Base-by-base conservation (phyloP, 2,329 filamentous ascomycete species). In the Microcyclosporella mali region DNA sequence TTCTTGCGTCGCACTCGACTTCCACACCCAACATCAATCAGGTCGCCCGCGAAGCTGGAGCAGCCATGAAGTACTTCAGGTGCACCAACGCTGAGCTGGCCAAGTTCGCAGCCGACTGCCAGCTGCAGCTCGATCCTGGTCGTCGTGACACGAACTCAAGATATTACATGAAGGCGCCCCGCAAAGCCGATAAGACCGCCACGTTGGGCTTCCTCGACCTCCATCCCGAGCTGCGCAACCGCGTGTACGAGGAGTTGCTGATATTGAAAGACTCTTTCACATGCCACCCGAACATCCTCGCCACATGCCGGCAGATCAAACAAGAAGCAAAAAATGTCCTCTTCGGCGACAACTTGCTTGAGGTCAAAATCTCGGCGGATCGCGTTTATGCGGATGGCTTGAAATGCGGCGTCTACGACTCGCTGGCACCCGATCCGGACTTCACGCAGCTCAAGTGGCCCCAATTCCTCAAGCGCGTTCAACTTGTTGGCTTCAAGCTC, bases 181-280 rank as follows among this genome's bases (percentile, higher is more conserved):
- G 39, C 25, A 10, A 45, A 31, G 41, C 48, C 14, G 48, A 51
- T 19, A 9, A n/a, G 10, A 18, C 36, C 31, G 21, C 30, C 3
- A 48, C 35, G 1, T 48, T 48, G 21, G 45, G 43, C 29, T 48
- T 51, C 34, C 35, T 44, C 30, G 36, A 47, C 7, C 40, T 49
- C 16, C 31, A 40, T 14, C 14, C 34, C 2, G 41, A 44, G 21
- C 27, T 44, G 19, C 28, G 41, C 4, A 37, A 19, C 2, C 12
- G 12, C n/a, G 29, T 44, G 8, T 44, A 44, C 41, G 14, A 15
- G 9, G 36, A 40, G 6, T 8, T 40, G 10, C 29, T 40, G 6
- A 15, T 40, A n/a, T 28, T 40, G 4, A 7, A 40, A 12, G 29
- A 40, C 27, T 18, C 27, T 28, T 40, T 31, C 37, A 31, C 27